Conservation (phyloP, 768 basidiomycete genomes). For the Suillus lakei region DNA sequence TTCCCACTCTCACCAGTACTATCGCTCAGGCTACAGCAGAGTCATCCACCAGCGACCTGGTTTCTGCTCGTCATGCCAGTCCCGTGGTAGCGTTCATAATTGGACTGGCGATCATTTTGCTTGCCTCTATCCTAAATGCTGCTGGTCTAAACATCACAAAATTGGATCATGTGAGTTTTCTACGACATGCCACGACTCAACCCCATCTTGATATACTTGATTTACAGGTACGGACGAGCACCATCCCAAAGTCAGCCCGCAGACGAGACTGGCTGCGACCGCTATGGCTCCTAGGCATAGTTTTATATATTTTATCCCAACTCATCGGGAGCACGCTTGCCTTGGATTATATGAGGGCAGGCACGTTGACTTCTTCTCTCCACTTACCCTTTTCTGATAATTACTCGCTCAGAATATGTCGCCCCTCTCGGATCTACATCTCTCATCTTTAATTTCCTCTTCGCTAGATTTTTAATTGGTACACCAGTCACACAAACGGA, state of each 20-base stretch:
- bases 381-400: slow-evolving; percentile 18
- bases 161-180: slow-evolving; percentile 79
- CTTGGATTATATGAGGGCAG: slow-evolving; percentile 86
- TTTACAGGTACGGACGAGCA: slow-evolving; percentile 67
- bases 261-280: slow-evolving; percentile 82
- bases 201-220: slow-evolving; percentile 2
- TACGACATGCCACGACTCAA: not conserved
- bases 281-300: slow-evolving; percentile 90
- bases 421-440: slow-evolving; percentile 94
- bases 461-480: slow-evolving; percentile 87
- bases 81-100: slow-evolving; percentile 79
- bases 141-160: slow-evolving; percentile 96
- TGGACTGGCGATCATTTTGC: slow-evolving; percentile 82
- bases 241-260: slow-evolving; percentile 76
- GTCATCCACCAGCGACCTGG: slow-evolving; percentile 22
- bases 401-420: slow-evolving; percentile 74
- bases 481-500: slow-evolving; percentile 85
- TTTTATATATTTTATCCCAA: slow-evolving; percentile 91
- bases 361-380: slow-evolving; percentile 38
- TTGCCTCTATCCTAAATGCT: slow-evolving; percentile 86
- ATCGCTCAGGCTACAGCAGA: slow-evolving; percentile 20
- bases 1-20: slow-evolving; percentile 21
- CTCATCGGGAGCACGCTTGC: slow-evolving; percentile 88
- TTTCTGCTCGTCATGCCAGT: slow-evolving; percentile 47
- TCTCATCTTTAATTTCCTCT: slow-evolving; percentile 95